Conservation (phyloP, 1,284 basidiomycete species). For the Naganishia sp. region DNA sequence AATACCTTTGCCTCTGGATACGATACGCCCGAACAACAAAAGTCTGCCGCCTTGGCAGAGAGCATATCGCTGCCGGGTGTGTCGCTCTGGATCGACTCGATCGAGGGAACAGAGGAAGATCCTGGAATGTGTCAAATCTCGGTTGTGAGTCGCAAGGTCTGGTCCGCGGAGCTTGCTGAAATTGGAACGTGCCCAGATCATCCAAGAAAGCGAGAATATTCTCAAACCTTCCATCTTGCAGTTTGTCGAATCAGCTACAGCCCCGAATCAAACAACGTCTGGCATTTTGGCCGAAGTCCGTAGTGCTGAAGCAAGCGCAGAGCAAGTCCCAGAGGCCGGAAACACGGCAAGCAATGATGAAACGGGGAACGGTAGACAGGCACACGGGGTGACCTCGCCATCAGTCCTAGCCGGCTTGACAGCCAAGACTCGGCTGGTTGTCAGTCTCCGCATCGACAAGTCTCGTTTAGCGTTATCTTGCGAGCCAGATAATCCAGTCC, state of each 20-base stretch:
- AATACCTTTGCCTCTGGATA: constrained; percentile 26
- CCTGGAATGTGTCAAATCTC: constrained; percentile 31
- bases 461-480: constrained; percentile 82
- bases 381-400: neutral
- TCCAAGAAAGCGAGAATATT: constrained; percentile 82
- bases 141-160: constrained; percentile 28
- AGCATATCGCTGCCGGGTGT: constrained; percentile 67
- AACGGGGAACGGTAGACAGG: constrained; percentile 36
- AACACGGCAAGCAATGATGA: neutral
- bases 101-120: constrained; percentile 24
- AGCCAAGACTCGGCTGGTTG: constrained; percentile 48
- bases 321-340: neutral
- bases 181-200: constrained; percentile 65
- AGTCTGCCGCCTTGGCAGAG: constrained; percentile 39
- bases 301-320: neutral
- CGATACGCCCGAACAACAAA: constrained; percentile 11
- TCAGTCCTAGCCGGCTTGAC: constrained; percentile 32
- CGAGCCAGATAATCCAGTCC: constrained; percentile 82
- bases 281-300: neutral
- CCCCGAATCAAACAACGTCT: constrained; percentile 63
- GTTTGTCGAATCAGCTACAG: constrained; percentile 61
- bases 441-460: constrained; percentile 84
- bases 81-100: constrained; percentile 72
- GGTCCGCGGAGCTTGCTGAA: constrained; percentile 9
- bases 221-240: constrained; percentile 76